Base-by-base conservation (phyloP, 768 basidiomycete genomes). In the Cyclocybe aegerita region DNA sequence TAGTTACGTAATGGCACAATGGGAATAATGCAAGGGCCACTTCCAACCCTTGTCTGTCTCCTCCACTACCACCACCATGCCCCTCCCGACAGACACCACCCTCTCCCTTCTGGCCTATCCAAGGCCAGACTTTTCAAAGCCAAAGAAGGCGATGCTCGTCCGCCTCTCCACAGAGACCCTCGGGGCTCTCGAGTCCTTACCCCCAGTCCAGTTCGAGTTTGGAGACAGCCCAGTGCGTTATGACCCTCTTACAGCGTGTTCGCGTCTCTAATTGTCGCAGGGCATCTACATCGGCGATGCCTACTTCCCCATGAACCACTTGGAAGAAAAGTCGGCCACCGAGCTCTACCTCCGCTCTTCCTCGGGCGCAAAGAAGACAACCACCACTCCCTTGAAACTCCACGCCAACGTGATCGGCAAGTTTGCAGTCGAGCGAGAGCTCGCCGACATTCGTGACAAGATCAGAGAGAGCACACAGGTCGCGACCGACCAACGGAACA, bases 401-500 rank as follows among this genome's bases (percentile, higher is more conserved):
- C 80, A 85, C 57, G 89, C 86, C 54, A 83, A 82, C 57, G 80
- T 92, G 39, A 73, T 80, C n/a, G 87, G 87, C 34, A 89, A 85
- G 65, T 80, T 88, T 62, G 74, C 70, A 33, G 81, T 90, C 45
- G 82, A 83, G 43, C 80, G 80, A 43, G 77, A 88, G 58, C 75
- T 88, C 33, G 78, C 70, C 6, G 57, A 72, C 59, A 49, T 79
- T 60, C 64, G 77, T 39, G 71, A 70, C 50, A 73, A 68, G 54
- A 62, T 80, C 51, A 70, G 74, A 68, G 65, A 81, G 70, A 70
- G 71, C 54, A 72, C 79, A 45, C 53, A 70, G 56, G 61, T 73
- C 60, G 75, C 74, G 47, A 75, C 69, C 16, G 70, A 70, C 43
- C 69, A 74, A 54, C 72, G 73, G 40, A 66, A 66, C 17, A 67